Base-by-base conservation (phyloP, 495 filamentous ascomycete genomes). In the Penicillium herquei region DNA sequence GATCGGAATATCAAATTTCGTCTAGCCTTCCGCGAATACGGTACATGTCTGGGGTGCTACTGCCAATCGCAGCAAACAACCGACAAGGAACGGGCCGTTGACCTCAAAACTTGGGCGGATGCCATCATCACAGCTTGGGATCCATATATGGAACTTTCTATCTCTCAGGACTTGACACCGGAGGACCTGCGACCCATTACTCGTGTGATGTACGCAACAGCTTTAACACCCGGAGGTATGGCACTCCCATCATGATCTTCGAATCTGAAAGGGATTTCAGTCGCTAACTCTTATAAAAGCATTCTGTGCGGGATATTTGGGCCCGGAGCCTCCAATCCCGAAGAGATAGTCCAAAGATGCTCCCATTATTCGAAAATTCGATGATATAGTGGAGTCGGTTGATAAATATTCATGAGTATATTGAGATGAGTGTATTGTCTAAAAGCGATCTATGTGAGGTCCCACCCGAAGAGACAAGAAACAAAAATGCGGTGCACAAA, bases 21-120 rank as follows among this genome's bases (percentile, higher is more conserved):
- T 35, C 67, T 86, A 21, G 83, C 84, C 2, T 89, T 87, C 57
- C 78, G 85, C 7, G 85, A 89, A 55, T 87, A 87, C 57, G 83
- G 85, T 3, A 76, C 79, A 5, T 78, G 71, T 32, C 21, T 89
- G 42, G 86, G 86, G 1, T 70, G 86, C 12, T 58, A 73, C 37
- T 86, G 83, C 57, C 79, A 78, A 51, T 57, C 73, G 13, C 61
- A 67, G 42, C 63, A 73, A 26, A 56, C 55, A 10, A 55, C 58
- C 4, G 70, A 75, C n/a, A 78, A 77, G 11, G 71, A 75, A 6
- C 69, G 76, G 12, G 66, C 72, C 0, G 67, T 73, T 10, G 66
- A 77, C 47, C 55, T 81, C 1, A 66, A 68, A 47, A 53, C 33
- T 9, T 74, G 76, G 51, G 71, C 77, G 9, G 71, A 77, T 39